Conservation (phyloP, 2,329 filamentous ascomycete genomes). For the Raffaelea arxii region DNA sequence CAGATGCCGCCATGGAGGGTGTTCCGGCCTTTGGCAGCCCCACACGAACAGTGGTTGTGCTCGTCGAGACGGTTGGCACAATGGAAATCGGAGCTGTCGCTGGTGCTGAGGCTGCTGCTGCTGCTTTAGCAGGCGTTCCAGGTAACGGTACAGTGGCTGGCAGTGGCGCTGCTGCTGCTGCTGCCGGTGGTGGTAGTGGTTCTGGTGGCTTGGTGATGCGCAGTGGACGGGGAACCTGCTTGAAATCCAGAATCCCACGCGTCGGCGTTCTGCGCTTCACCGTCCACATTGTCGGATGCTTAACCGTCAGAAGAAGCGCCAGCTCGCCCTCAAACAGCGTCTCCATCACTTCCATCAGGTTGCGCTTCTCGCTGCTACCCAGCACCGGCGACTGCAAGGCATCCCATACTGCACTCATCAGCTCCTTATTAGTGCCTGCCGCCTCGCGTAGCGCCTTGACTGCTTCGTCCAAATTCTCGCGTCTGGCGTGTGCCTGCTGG, state of each 20-base stretch:
- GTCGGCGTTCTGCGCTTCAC: conserved; percentile 16
- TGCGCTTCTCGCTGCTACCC: conserved; percentile 36
- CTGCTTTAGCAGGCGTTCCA: too few species aligned
- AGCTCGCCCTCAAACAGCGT: conserved; percentile 39
- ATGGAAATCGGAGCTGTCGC: too few species aligned
- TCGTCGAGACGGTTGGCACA: too few species aligned
- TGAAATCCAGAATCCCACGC: conserved; percentile 11
- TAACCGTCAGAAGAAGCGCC: conserved; percentile 34
- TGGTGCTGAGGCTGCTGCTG: too few species aligned
- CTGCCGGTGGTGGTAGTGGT: not conserved
- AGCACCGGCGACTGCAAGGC: conserved; percentile 37
- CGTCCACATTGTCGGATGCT: conserved; percentile 36
- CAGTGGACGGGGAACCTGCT: conserved; percentile 11
- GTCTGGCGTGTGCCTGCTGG: conserved; percentile 35
- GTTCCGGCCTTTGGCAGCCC: too few species aligned
- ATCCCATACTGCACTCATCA: conserved; percentile 38
- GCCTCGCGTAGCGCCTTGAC: conserved; percentile 39
- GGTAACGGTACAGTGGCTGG: too few species aligned
- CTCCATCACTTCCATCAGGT: conserved; percentile 40
- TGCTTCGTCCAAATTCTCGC: conserved; percentile 36
- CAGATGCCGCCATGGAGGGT: too few species aligned
- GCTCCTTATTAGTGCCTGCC: conserved; percentile 29
- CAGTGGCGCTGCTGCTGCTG: too few species aligned
- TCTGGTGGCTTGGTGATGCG: too few species aligned
- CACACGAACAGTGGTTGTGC: too few species aligned